Percentiles rank a stretch among this genome's conserved stretches.
These are phyloP conservation scores for Metarhizium robertsii DNA, from an alignment of 2,329 filamentous ascomycete species.

Conservation along the genomic window DNA sequence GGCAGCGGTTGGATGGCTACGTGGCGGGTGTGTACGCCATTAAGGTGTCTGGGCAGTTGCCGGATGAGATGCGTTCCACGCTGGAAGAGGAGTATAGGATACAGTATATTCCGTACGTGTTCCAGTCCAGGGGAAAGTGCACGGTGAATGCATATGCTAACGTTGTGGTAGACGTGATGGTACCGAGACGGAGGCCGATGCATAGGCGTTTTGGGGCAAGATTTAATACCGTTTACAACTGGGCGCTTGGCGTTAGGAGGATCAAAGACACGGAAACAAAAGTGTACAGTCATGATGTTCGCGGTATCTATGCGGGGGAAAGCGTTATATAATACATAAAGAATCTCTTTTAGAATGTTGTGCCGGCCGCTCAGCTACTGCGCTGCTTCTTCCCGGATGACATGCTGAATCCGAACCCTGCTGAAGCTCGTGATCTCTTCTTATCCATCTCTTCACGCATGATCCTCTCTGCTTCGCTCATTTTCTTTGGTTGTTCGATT, in stretches of 20 bases:
- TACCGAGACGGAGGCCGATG: conserved; percentile 41
- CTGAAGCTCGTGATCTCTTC: conserved; percentile 47
- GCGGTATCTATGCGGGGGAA: conserved; percentile 1
- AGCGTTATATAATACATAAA: background rate
- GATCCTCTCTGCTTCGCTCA: conserved; percentile 80
- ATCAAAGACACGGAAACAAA: background rate
- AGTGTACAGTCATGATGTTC: conserved; percentile 1
- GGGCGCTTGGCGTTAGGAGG: conserved; percentile 2
- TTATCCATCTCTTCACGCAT: conserved; percentile 78
- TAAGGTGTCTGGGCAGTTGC: conserved; percentile 78
- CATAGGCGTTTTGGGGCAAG: conserved; percentile 9
- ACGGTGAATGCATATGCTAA: conserved; percentile 14
- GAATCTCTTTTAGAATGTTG: background rate
- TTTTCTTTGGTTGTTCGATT: conserved; percentile 62
- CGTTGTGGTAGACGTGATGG: conserved; percentile 40
- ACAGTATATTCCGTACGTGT: conserved; percentile 56
- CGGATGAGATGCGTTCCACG: conserved; percentile 52
- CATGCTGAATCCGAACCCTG: conserved; percentile 37
- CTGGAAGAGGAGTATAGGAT: conserved; percentile 56
- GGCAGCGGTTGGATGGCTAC: conserved; percentile 85
- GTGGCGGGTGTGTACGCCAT: conserved; percentile 86
- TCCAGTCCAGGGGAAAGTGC: conserved; percentile 30
- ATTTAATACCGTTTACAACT: background rate
- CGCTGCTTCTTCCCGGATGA: conserved; percentile 44
- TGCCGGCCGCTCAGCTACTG: conserved; percentile 13